phyloP scores from a whole-genome alignment of 768 basidiomycete genomes.

The Candolleomyces aberdarensis region DNA sequence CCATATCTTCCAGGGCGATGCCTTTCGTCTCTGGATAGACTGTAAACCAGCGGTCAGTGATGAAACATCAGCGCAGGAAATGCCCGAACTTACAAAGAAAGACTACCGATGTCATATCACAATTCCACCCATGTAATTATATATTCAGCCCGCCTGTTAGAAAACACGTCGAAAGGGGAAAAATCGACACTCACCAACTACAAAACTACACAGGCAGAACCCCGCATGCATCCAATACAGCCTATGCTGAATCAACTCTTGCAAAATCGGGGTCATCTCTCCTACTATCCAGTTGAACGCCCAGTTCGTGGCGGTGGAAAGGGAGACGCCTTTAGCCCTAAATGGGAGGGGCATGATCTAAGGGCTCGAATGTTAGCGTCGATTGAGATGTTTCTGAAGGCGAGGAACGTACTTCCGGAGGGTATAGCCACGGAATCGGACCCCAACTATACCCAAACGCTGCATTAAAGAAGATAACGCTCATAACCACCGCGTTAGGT shows the following conservation, averaged over 20 bases:
- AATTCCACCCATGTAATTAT: too few relatives aligned
- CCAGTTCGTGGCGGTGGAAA: slow-evolving; percentile 85
- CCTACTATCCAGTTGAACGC: slow-evolving; percentile 87
- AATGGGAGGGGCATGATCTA: slow-evolving; percentile 83
- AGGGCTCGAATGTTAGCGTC: too few relatives aligned
- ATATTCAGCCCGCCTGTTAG: too few relatives aligned
- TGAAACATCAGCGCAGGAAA: too few relatives aligned
- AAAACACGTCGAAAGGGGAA: too few relatives aligned
- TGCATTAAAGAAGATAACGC: slow-evolving; percentile 86
- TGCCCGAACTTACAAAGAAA: too few relatives aligned
- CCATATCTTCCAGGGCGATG: slow-evolving; percentile 82
- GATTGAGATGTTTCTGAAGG: too few relatives aligned
- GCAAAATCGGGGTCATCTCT: slow-evolving; percentile 75
- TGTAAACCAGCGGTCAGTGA: slow-evolving; percentile 18
- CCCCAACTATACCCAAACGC: slow-evolving; percentile 91
- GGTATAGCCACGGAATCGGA: slow-evolving; percentile 78
- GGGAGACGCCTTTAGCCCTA: slow-evolving; percentile 85
- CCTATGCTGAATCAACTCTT: slow-evolving; percentile 83
- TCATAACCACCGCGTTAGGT: slow-evolving; percentile 79
- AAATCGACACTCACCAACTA: neutral
- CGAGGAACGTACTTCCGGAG: slow-evolving; percentile 54
- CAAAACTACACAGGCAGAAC: slow-evolving; percentile 76
- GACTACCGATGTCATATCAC: too few relatives aligned
- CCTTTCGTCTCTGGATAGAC: slow-evolving; percentile 84
- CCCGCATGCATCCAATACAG: slow-evolving; percentile 91